Evolutionary conservation across 1,284 basidiomycete species (phyloP), one percentile per base, ranked within the genome.

Genomic region (Moniliella sp.): DNA sequence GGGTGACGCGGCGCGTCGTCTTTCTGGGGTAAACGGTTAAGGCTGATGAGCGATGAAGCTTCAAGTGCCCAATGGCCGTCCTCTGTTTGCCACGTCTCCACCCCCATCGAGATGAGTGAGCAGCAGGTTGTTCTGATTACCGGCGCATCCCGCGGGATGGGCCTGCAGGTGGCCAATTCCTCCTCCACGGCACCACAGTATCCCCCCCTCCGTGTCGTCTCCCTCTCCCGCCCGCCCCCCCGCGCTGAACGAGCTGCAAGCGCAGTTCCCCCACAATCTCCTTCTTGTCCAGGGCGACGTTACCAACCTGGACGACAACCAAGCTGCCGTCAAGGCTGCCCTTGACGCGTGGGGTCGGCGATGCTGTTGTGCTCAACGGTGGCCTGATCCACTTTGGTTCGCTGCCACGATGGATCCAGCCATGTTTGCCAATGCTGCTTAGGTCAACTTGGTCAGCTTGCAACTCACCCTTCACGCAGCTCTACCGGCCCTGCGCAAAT

Each of bases 371-470:
- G 30, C 67, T 86, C 37, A 83, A 81, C 43, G 81, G 81, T 5
- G 82, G 70, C 7, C 68, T 70, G 0, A 59, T 82, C 21, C 68
- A 66, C 26, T 42, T 36, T 33, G 39, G 26, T 31, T 27, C 25
- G 13, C 30, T 38, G 7, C 33, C 4, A 3, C n/a, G n/a, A n/a
- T n/a, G n/a, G n/a, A n/a, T n/a, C n/a, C n/a, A n/a, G n/a, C n/a
- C n/a, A n/a, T n/a, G n/a, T n/a, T n/a, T n/a, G n/a, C n/a, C n/a
- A n/a, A n/a, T n/a, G n/a, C n/a, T n/a, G n/a, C n/a, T n/a, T n/a
- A 83, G 45, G 64, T 80, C 62, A 84, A 84, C 58, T 75, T 83
- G 57, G 79, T 81, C 61, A 78, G 78, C 1, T 65, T 81, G 25
- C 61, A 83, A 30, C 67, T 70, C 8, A 69, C 76, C 8, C 48